These are phyloP conservation scores for Aspergillus ostianus DNA, from an alignment of 495 filamentous ascomycete genomes.

Conservation along the genomic window DNA sequence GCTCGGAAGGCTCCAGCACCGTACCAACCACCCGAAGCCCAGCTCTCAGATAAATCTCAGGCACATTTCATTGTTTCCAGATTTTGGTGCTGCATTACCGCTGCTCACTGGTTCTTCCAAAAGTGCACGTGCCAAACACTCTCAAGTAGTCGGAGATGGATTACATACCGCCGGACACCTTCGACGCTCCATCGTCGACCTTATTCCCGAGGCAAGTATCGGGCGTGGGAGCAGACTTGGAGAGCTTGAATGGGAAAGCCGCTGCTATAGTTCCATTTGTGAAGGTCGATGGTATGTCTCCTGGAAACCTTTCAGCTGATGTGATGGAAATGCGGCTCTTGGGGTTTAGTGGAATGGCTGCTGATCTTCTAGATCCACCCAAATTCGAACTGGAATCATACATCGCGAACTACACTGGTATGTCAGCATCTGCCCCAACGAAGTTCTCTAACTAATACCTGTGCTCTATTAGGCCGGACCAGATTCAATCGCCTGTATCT, in stretches of 20 bases:
- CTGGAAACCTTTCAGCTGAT: background rate
- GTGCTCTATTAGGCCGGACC: conserved; percentile 54
- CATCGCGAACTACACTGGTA: conserved; percentile 87
- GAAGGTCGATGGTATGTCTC: conserved; percentile 33
- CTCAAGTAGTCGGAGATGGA: conserved; percentile 23
- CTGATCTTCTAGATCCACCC: conserved; percentile 61
- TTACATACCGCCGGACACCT: conserved; percentile 29
- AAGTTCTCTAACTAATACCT: conserved; percentile 3
- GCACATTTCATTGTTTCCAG: background rate
- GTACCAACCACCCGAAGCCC: background rate
- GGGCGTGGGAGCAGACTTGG: conserved; percentile 11
- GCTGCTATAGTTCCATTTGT: conserved; percentile 16
- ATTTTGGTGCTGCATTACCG: background rate
- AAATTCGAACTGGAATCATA: conserved; percentile 94
- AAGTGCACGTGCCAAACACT: background rate
- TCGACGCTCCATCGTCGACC: conserved; percentile 19
- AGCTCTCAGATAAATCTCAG: background rate
- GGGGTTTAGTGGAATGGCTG: conserved; percentile 12
- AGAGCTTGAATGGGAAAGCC: conserved; percentile 16
- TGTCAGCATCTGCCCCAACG: conserved; percentile 8
- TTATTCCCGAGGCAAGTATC: conserved; percentile 14
- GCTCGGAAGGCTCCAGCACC: background rate
- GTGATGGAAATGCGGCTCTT: background rate
- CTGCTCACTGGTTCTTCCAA: background rate
- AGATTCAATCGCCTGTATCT: conserved; percentile 75